Conservation (phyloP, 2,329 filamentous ascomycete genomes). For the Fusarium oxysporum region DNA sequence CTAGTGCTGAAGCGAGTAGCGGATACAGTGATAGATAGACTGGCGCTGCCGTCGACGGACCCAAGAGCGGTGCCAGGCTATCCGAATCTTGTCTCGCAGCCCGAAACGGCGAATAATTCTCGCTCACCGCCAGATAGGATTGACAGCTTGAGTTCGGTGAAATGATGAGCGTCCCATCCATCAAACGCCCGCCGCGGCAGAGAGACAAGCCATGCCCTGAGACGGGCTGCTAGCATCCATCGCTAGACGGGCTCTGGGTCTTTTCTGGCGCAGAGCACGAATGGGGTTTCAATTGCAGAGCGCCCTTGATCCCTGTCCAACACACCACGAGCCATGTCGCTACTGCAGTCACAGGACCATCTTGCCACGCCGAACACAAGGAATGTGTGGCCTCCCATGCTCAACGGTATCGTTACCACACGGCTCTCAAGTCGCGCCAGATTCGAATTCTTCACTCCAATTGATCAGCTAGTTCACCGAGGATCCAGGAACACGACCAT, state of each 20-base stretch:
- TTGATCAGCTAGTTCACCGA: slow-evolving; percentile 45
- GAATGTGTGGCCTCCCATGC: slow-evolving; percentile 33
- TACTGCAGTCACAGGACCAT: slow-evolving; percentile 48
- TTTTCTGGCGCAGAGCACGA: slow-evolving; percentile 38
- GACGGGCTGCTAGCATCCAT: slow-evolving; percentile 33
- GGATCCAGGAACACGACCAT: slow-evolving; percentile 44
- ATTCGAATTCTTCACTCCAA: slow-evolving; percentile 34
- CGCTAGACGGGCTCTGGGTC: slow-evolving; percentile 10
- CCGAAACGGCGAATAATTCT: slow-evolving; percentile 9
- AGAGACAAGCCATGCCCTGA: slow-evolving; percentile 36
- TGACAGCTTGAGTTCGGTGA: slow-evolving; percentile 9
- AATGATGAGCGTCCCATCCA: slow-evolving; percentile 29
- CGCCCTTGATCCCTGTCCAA: slow-evolving; percentile 44
- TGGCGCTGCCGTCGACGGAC: slow-evolving; percentile 29
- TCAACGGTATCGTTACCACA: slow-evolving; percentile 26
- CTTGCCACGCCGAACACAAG: slow-evolving; percentile 42
- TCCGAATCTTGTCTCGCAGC: slow-evolving; percentile 24
- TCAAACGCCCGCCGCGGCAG: slow-evolving; percentile 40
- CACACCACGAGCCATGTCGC: slow-evolving; percentile 44
- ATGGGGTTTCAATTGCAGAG: slow-evolving; percentile 45
- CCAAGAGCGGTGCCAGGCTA: slow-evolving; percentile 38
- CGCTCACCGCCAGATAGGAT: slow-evolving; percentile 47
- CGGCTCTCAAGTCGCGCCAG: slow-evolving; percentile 19
- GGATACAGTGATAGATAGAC: neutral
- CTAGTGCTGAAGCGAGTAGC: slow-evolving; percentile 29